phyloP scores from a whole-genome alignment of 2,329 filamentous ascomycete species.

The Aureobasidium leucospermi region DNA sequence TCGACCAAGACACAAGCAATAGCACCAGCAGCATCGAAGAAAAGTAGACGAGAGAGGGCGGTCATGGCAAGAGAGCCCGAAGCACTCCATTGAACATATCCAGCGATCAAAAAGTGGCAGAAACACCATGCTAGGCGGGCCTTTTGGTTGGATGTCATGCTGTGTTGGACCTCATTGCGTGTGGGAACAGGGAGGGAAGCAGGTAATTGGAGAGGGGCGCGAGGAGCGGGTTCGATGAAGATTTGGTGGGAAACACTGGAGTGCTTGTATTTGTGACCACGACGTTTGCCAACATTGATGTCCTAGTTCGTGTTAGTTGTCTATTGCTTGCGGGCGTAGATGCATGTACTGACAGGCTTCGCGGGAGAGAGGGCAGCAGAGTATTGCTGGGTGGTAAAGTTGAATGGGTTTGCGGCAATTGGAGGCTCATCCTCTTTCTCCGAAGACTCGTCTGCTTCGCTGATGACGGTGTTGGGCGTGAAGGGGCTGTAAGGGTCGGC shows the following conservation, averaged over 20 bases:
- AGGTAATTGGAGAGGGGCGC: constrained; percentile 80
- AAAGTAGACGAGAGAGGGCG: constrained; percentile 82
- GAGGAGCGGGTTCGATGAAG: constrained; percentile 82
- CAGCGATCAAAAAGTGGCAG: constrained; percentile 76
- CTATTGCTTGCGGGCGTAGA: constrained; percentile 9
- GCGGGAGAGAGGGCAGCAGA: constrained; percentile 21
- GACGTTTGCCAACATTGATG: constrained; percentile 65
- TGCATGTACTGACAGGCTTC: constrained; percentile 57
- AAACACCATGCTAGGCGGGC: constrained; percentile 80
- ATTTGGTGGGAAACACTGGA: constrained; percentile 94
- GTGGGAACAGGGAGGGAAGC: constrained; percentile 90
- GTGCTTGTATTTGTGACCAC: constrained; percentile 97
- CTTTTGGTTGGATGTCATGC: constrained; percentile 84
- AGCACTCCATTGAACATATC: constrained; percentile 77
- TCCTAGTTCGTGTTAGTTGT: constrained; percentile 47
- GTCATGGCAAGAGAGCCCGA: constrained; percentile 85
- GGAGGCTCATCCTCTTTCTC: constrained; percentile 19
- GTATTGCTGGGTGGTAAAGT: constrained; percentile 67
- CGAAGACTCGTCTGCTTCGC: constrained; percentile 22
- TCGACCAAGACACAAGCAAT: constrained; percentile 88
- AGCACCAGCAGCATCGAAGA: constrained; percentile 91
- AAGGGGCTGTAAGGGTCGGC: constrained; percentile 23
- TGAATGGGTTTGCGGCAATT: constrained; percentile 63
- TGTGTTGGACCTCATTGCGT: constrained; percentile 75
- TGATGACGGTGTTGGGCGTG: constrained; percentile 27